Base-by-base conservation (phyloP, 257 asterid species). In the Echium plantagineum region DNA sequence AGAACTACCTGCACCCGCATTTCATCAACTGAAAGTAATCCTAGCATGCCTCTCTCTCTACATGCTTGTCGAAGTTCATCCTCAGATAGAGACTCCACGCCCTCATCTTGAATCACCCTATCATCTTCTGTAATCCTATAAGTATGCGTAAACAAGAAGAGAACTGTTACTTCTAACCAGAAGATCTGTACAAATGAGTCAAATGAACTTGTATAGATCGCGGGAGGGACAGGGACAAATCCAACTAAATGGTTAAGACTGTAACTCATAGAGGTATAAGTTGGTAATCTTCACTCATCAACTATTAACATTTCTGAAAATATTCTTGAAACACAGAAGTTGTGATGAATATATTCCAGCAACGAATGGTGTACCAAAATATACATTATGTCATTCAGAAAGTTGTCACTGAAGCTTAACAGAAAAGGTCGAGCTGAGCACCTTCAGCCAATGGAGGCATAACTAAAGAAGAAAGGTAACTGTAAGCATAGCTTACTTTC, bases 41-140 rank as follows among this genome's bases (percentile, higher is more conserved):
- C 95, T 59, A 89, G 84, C 84, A 89, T 78, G 75, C 97, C 97
- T 67, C 97, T 87, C 65, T 89, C 97, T 75, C 95, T 74, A 75
- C 97, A 89, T 69, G 81, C 95, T 76, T 89, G 89, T 68, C 86
- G 90, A 62, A 89, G 95, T 75, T 89, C 97, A 65, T 90, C 91
- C 70, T 89, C 97, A 55, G 97, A 84, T 61, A 86, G 94, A 67
- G 95, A 86, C 70, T 89, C 95, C 68, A 89, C 74, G 15, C 95
- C 95, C 78, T 89, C 97, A 47, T 87, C 85, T 79, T 82, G 94
- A 75, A 89, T 89, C 84, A 89, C 55, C 78, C 73, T 81, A 77
- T 89, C 97, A 64, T 89, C 97, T 21, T 76, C 75, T 83, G 84
- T 89, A 55, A 86, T 77, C 71, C 97, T 89, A 62, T 22, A 66